Evolutionary conservation across 805 yeast genomes (phyloP).

Genomic region (Wickerhamomyces ciferrii): DNA sequence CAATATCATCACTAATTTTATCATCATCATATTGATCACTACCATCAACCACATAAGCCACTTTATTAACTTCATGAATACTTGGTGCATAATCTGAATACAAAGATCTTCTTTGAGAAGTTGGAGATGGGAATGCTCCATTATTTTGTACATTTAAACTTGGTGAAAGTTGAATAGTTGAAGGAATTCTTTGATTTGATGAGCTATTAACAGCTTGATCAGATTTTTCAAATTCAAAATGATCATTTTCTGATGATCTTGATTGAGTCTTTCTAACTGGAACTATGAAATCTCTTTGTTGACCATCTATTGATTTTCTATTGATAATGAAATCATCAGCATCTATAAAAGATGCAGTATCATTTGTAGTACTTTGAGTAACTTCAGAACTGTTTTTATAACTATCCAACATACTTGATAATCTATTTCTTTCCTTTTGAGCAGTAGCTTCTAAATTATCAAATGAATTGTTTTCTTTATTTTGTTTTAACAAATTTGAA

Average conservation of each 20-base stretch:
- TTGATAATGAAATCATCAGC: slow-evolving; percentile 18
- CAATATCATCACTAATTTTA: neutral
- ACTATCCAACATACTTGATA: slow-evolving; percentile 10
- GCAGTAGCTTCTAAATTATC: slow-evolving; percentile 7
- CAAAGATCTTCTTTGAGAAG: slow-evolving; percentile 14
- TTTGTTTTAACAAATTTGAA: slow-evolving; percentile 6
- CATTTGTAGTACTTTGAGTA: neutral
- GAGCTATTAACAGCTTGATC: neutral
- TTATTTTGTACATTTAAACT: neutral
- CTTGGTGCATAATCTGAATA: slow-evolving; percentile 22
- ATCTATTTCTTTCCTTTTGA: slow-evolving; percentile 9
- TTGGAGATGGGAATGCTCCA: neutral
- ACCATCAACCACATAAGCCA: slow-evolving; percentile 8
- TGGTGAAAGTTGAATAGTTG: neutral
- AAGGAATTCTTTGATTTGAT: neutral
- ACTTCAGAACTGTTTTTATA: slow-evolving; percentile 2
- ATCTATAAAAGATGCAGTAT: slow-evolving; percentile 12
- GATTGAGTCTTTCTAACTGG: neutral
- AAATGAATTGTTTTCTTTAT: slow-evolving; percentile 1
- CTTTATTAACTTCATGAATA: slow-evolving; percentile 20
- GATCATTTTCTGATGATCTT: neutral
- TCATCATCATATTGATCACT: neutral
- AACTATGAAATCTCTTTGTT: neutral
- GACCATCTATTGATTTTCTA: neutral
- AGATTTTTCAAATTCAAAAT: slow-evolving; percentile 1